phyloP scores from a whole-genome alignment of 2,329 filamentous ascomycete species.

The Cercospora sojina region DNA sequence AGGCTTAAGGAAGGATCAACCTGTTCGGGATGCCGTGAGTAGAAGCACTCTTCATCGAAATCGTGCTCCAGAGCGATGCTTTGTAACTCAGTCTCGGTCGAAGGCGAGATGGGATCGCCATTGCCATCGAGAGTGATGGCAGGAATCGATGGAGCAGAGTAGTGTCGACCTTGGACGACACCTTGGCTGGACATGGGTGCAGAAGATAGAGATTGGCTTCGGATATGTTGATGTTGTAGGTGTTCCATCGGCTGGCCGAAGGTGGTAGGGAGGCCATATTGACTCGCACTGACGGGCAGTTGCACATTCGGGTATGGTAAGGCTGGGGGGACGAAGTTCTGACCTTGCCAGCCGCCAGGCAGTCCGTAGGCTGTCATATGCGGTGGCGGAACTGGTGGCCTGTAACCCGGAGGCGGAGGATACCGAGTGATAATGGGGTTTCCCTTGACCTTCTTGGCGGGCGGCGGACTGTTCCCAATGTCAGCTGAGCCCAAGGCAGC shows the following conservation, averaged over 20 bases:
- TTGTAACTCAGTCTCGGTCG: constrained; percentile 12
- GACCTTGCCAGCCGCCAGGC: constrained; percentile 26
- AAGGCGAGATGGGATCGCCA: constrained; percentile 31
- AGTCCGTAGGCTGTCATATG: constrained; percentile 21
- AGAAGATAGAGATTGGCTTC: background rate
- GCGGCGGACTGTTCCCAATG: constrained; percentile 29
- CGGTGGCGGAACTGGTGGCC: constrained; percentile 25
- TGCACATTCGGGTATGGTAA: background rate
- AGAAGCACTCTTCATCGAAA: constrained; percentile 47
- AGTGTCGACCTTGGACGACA: background rate
- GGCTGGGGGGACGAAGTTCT: constrained; percentile 14
- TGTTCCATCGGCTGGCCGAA: background rate
- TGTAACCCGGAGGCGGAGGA: constrained; percentile 51
- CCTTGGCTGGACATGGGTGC: background rate
- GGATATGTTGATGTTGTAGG: background rate
- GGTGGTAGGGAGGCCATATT: background rate
- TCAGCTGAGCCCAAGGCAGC: background rate
- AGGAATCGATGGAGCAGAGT: constrained; percentile 6
- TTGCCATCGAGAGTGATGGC: constrained; percentile 29
- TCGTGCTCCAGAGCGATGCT: constrained; percentile 41
- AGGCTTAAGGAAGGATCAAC: constrained; percentile 47
- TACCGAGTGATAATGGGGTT: constrained; percentile 52
- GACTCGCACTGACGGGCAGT: background rate
- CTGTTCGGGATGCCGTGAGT: constrained; percentile 46
- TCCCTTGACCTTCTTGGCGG: constrained; percentile 46